Percentiles rank a stretch among this genome's conserved stretches.
These are phyloP conservation scores for Spathaspora sp. DNA, from an alignment of 805 yeast species.

Conservation along the genomic window DNA sequence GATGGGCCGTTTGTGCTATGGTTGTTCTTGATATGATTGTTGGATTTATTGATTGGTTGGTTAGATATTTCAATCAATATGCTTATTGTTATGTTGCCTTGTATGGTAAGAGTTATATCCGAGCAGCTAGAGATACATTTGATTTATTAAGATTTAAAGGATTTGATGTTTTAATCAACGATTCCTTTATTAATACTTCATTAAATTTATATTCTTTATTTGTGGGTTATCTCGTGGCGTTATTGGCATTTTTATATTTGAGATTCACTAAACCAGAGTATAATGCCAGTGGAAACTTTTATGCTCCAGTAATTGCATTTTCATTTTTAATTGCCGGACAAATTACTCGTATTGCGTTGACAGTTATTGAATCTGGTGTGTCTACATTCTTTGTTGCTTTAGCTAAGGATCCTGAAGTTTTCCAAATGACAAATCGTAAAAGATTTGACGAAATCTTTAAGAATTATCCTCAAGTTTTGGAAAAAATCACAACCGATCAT, in stretches of 20 bases:
- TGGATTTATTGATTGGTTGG: constrained; percentile 71
- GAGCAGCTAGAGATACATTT: constrained; percentile 81
- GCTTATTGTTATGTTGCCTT: constrained; percentile 85
- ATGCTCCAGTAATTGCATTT: constrained; percentile 74
- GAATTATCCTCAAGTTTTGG: constrained; percentile 66
- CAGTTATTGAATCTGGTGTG: constrained; percentile 76
- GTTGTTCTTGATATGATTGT: constrained; percentile 57
- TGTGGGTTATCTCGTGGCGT: constrained; percentile 58
- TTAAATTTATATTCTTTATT: constrained; percentile 72
- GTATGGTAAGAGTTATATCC: constrained; percentile 75
- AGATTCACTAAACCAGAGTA: constrained; percentile 65
- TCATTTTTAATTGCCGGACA: constrained; percentile 72
- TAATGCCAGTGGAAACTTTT: constrained; percentile 54
- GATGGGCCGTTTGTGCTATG: constrained; percentile 50
- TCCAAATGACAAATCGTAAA: constrained; percentile 66
- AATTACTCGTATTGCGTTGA: constrained; percentile 66
- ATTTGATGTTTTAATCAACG: constrained; percentile 79
- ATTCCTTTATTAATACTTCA: constrained; percentile 76
- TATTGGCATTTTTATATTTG: constrained; percentile 64
- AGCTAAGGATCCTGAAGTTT: constrained; percentile 81
- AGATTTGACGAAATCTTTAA: constrained; percentile 60
- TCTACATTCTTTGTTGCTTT: constrained; percentile 81
- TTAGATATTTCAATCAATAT: constrained; percentile 83
- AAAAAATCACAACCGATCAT: constrained; percentile 43
- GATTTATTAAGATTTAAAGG: constrained; percentile 75